Base-by-base conservation (phyloP, 2,329 filamentous ascomycete species). In the Xylariaceae sp. region DNA sequence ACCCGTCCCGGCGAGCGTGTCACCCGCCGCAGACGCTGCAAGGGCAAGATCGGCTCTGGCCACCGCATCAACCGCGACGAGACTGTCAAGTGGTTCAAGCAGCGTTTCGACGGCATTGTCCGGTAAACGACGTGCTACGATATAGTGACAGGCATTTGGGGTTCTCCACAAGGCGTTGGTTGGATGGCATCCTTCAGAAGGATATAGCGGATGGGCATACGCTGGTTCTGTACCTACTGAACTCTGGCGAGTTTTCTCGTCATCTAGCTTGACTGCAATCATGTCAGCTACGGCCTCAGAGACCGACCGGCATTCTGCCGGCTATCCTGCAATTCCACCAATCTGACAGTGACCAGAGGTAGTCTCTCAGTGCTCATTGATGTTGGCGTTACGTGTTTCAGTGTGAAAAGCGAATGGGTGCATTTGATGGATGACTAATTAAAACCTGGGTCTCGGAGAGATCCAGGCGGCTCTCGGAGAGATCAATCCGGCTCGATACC, bases 1-100 rank as follows among this genome's bases (percentile, higher is more conserved):
- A 94, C 88, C 76, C 89, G 92, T 61, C 92, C 90, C 59, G 92
- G 92, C 74, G 89, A 94, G 80, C 89, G 92, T 66, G 87, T 98
- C 64, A 83, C 86, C 66, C 90, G 88, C 76, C 88, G 92, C 63
- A 83, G 90, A 66, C 87, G 90, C 61, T 80, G 74, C 72, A 84
- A 93, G 80, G 75, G 79, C 74, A 77, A 69, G 59, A 82, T 98
- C 63, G 92, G 92, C 62, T 64, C 84, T 61, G 75, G 69, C 68
- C 92, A 98, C 84, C 79, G 80, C 63, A 94, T 98, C 80, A 86
- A 79, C 80, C 83, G 88, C 63, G 70, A 78, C 49, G 92, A 98
- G 80, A 95, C 89, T 60, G 72, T 96, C 73, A 94, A 89, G 77
- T 98, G 92, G 92, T 98, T 77, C 72, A 77, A 77, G 72, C 58